Conservation (phyloP, 1,284 basidiomycete species). For the Cryptococcus jaspeensis region DNA sequence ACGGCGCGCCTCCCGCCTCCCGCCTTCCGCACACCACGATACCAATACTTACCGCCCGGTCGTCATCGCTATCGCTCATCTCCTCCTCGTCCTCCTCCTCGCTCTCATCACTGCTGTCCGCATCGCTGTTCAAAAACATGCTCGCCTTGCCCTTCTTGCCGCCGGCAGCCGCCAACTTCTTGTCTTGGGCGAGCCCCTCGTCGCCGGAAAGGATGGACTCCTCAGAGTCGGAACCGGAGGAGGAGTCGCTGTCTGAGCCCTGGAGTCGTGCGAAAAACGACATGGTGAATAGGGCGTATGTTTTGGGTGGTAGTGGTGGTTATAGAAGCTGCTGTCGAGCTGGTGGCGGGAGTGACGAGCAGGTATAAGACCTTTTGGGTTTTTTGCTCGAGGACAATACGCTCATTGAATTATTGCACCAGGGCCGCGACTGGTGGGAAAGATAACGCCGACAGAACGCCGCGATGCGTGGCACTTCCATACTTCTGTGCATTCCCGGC, state of each 20-base stretch:
- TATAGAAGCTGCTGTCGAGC: not conserved
- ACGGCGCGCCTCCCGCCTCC: constrained; percentile 4
- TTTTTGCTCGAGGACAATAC: too few species aligned
- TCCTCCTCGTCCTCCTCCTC: constrained; percentile 42
- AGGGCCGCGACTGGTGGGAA: too few species aligned
- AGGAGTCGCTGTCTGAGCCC: constrained; percentile 41
- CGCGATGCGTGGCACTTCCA: too few species aligned
- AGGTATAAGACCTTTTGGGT: too few species aligned
- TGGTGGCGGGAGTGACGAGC: not conserved
- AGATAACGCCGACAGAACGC: too few species aligned
- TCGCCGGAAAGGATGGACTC: constrained; percentile 47
- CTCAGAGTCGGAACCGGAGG: constrained; percentile 44
- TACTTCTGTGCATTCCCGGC: too few species aligned
- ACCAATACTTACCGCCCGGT: constrained; percentile 23
- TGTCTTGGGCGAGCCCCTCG: constrained; percentile 36
- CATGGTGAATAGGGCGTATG: constrained; percentile 18
- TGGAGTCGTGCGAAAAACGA: constrained; percentile 48
- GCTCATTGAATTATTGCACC: not conserved
- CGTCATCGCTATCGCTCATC: constrained; percentile 40
- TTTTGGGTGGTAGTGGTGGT: not conserved
- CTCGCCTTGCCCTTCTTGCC: constrained; percentile 23
- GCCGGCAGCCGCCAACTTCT: constrained; percentile 19
- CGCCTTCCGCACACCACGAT: not conserved
- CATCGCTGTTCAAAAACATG: constrained; percentile 43
- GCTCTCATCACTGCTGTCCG: constrained; percentile 35